phyloP scores from a whole-genome alignment of 2,329 filamentous ascomycete species.

The Teratosphaeria nubilosa region DNA sequence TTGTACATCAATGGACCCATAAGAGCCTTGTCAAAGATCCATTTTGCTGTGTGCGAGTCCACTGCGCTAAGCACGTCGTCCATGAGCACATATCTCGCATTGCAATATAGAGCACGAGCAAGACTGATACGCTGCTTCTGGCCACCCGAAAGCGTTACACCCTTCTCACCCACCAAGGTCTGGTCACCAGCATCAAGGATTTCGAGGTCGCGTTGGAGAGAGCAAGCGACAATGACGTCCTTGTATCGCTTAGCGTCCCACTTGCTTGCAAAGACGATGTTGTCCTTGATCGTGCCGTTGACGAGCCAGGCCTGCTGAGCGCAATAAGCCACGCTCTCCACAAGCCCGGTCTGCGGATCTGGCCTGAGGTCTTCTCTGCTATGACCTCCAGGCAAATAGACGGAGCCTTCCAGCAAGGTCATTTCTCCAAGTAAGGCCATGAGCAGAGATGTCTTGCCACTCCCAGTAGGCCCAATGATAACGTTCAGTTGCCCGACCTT shows the following conservation, averaged over 20 bases:
- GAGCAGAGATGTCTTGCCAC: conserved; percentile 87
- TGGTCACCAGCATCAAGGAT: conserved; percentile 89
- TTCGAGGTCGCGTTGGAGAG: conserved; percentile 78
- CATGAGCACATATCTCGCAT: conserved; percentile 78
- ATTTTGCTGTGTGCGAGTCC: conserved; percentile 93
- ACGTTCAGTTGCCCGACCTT: conserved; percentile 80
- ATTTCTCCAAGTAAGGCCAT: conserved; percentile 97
- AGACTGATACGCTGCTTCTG: conserved; percentile 97
- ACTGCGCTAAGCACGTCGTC: conserved; percentile 96
- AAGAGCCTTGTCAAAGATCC: conserved; percentile 93
- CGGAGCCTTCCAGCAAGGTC: conserved; percentile 69
- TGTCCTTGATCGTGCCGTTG: conserved; percentile 90
- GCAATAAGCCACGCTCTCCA: conserved; percentile 90
- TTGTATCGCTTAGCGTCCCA: conserved; percentile 76
- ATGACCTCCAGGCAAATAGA: conserved; percentile 75
- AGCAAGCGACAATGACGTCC: conserved; percentile 82
- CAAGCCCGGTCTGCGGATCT: conserved; percentile 74
- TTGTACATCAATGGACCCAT: conserved; percentile 78
- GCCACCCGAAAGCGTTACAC: conserved; percentile 89
- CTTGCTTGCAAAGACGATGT: conserved; percentile 80
- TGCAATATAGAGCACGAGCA: conserved; percentile 93
- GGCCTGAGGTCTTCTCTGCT: conserved; percentile 75
- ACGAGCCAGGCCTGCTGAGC: conserved; percentile 95
- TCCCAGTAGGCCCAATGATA: conserved; percentile 84
- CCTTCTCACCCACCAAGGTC: conserved; percentile 92